Base-by-base conservation (phyloP, 2,329 filamentous ascomycete genomes). In the Fusarium keratoplasticum region DNA sequence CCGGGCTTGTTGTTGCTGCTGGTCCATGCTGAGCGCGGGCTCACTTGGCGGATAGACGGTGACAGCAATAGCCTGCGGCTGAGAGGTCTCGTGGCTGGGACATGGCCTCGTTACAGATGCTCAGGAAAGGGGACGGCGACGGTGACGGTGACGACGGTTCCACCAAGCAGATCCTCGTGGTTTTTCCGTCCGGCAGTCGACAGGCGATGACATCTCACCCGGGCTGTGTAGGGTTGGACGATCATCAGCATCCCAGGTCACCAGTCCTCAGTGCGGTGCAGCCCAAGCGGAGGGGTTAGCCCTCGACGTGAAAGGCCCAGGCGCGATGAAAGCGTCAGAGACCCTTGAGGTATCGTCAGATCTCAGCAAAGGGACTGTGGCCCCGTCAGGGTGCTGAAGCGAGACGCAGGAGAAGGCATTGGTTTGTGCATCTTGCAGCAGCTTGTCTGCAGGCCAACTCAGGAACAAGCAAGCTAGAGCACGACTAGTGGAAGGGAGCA, bases 351-450 rank as follows among this genome's bases (percentile, higher is more conserved):
- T 57, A 52, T 62, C 29, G 61, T 62, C 71, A 63, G 35, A 59
- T 61, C 52, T 61, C 47, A 73, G 69, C 54, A 64, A 73, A 64
- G 61, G 64, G 61, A 47, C 57, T 29, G 50, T 65, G 64, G 58
- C 70, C 69, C 75, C 70, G 50, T 67, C 64, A 52, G 40, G 31
- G 61, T 69, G 64, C 74, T 75, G 75, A 78, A 78, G 76, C 77
- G 74, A 76, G 76, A 78, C 65, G 76, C 75, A 78, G 77, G 76
- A 78, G 77, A 74, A 66, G 40, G 66, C 64, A 76, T 65, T 70
- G 67, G 67, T 59, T 61, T 61, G 58, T 25, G 50, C 65, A 73
- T 75, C 50, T 75, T 74, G 74, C 71, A 76, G 74, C 71, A 76
- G 70, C 59, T 66, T 60, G 33, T 65, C 72, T 70, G 68, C 70